A percentile compares a stretch with the other conserved stretches of the same genome.
phyloP scores from a whole-genome alignment of 2,329 filamentous ascomycete genomes.

The Grosmannia huntii region DNA sequence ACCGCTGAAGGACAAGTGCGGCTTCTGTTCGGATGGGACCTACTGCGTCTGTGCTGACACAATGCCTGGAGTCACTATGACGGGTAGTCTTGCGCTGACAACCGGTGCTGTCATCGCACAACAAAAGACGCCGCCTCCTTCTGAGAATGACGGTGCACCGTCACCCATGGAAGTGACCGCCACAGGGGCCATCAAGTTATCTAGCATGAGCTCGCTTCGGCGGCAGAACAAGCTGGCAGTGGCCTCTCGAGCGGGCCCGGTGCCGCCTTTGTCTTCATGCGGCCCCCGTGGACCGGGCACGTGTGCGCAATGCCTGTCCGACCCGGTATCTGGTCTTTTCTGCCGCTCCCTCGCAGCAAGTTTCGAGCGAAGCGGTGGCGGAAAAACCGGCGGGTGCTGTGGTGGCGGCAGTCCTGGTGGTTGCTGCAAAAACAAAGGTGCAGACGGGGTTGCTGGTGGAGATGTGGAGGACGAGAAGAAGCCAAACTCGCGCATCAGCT shows the following conservation, averaged over 20 bases:
- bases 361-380: conserved; percentile 25
- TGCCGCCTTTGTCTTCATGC: conserved; percentile 26
- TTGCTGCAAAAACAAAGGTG: conserved; percentile 44
- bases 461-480: neutral
- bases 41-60: conserved; percentile 69
- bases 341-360: conserved; percentile 68
- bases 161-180: conserved; percentile 46
- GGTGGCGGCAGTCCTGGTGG: conserved; percentile 48
- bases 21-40: conserved; percentile 71
- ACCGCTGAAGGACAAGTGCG: conserved; percentile 55
- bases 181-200: conserved; percentile 48
- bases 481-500: conserved; percentile 27
- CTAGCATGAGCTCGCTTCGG: conserved; percentile 25
- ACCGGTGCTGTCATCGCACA: conserved; percentile 20
- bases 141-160: conserved; percentile 47
- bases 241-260: neutral
- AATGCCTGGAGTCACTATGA: conserved; percentile 18
- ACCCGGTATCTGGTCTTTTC: conserved; percentile 71
- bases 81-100: conserved; percentile 23
- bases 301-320: conserved; percentile 64
- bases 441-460: conserved; percentile 13
- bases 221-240: conserved; percentile 15
- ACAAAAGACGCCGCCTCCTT: conserved; percentile 45
- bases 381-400: conserved; percentile 34
- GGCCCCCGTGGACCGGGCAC: conserved; percentile 62